Conservation (phyloP, 106 monocot genomes). For the Platanthera guangdongensis region DNA sequence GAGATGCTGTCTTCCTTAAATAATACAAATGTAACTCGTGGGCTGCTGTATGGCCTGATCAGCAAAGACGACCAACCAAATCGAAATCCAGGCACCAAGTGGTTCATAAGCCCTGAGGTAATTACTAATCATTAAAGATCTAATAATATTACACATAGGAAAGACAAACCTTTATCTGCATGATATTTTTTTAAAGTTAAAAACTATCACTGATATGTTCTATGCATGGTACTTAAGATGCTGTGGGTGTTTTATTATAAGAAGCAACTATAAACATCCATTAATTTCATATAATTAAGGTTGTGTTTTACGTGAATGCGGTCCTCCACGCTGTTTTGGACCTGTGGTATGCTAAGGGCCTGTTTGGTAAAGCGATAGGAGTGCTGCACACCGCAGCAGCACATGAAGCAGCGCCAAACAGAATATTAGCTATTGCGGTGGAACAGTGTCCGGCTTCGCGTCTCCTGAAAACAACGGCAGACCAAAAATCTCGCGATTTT, state of each 20-base stretch:
- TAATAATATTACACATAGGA: not conserved
- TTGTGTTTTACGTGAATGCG: not conserved
- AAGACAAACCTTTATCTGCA: not conserved
- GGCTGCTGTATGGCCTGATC: constrained; percentile 55
- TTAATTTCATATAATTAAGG: not conserved
- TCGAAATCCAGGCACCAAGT: constrained; percentile 53
- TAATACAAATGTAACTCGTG: constrained; percentile 26
- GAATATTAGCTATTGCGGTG: too few relatives aligned
- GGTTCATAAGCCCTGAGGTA: constrained; percentile 74
- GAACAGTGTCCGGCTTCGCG: too few relatives aligned
- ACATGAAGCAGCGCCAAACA: too few relatives aligned
- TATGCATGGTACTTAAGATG: not conserved
- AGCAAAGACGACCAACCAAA: constrained; percentile 47
- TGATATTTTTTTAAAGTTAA: not conserved
- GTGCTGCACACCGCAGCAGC: too few relatives aligned
- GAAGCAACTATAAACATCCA: not conserved
- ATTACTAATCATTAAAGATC: not conserved
- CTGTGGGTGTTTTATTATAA: not conserved
- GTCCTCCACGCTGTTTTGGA: not conserved
- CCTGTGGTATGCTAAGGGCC: not conserved
- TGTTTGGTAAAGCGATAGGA: too few relatives aligned
- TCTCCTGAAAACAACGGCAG: too few relatives aligned
- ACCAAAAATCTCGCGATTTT: too few relatives aligned
- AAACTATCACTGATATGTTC: not conserved
- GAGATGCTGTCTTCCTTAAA: constrained; percentile 44